Base-by-base conservation (phyloP, 306 rosid genomes). In the Sindora glabra region DNA sequence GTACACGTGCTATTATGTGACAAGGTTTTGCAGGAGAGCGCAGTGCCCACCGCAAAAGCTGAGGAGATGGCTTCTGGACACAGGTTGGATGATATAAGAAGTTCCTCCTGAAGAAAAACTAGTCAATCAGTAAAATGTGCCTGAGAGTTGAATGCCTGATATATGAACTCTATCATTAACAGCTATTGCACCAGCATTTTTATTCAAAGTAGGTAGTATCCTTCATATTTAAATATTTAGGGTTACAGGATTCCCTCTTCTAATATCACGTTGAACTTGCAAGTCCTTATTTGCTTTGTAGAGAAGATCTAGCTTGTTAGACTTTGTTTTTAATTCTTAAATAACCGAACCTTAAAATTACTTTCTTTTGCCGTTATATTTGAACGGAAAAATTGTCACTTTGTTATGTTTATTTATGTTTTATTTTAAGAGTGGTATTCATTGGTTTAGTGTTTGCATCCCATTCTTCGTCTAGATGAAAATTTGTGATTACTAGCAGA, bases 11-110 rank as follows among this genome's bases (percentile, higher is more conserved):
- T 48, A 41, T 62, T 13, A 46, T 74, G 59, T 48, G 37, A 59
- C 6, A 56, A 83, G 95, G 80, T 71, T 77, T 41, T 88, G 74
- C 96, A 85, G 95, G 79, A 76, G 63, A 73, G 58, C 56, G 46
- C 39, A 39, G 56, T 51, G 29, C 49, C 79, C 60, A 67, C 68
- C 46, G 41, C 38, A 23, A 59, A 23, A 71, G 72, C 52, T 48
- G 78, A 71, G 51, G 75, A 70, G 66, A 48, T 49, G 37, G 72
- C 32, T 57, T 53, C 79, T 49, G 77, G 56, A 36, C 62, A 23
- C 49, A 71, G 70, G 73, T 52, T 59, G 53, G 82, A 65, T n/a
- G 83, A 59, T 30, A 37, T 23, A 15, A 45, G 61, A 44, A 81
- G 27, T 63, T 23, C 56, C 58, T 53, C 65, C 50, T 64, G 39